A percentile compares a stretch with the other conserved stretches of the same genome.
Evolutionary conservation across 441 rosid species (phyloP).

Genomic region (Gossypium davidsonii): DNA sequence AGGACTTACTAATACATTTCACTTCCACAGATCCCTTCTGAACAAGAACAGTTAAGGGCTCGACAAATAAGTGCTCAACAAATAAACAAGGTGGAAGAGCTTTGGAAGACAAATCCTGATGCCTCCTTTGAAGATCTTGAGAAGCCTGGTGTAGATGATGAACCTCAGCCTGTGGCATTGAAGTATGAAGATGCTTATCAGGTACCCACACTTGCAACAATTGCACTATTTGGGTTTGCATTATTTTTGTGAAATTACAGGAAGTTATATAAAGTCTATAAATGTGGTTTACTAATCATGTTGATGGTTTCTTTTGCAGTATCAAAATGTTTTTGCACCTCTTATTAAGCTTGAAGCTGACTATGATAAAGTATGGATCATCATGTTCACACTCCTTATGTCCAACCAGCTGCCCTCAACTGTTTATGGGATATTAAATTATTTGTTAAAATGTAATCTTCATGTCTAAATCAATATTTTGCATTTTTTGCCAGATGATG

Average conservation of each 20-base stretch:
- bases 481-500: slow-evolving; percentile 62
- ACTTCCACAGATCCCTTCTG: slow-evolving; percentile 76
- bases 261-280: not conserved
- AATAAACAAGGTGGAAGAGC: slow-evolving; percentile 96
- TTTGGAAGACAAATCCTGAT: slow-evolving; percentile 97
- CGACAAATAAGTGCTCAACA: slow-evolving; percentile 99
- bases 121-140: slow-evolving; percentile 98
- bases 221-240: slow-evolving; percentile 9
- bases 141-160: slow-evolving; percentile 99
- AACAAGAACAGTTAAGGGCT: slow-evolving; percentile 97
- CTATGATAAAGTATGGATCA: slow-evolving; percentile 77
- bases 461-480: slow-evolving; percentile 17
- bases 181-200: slow-evolving; percentile 99
- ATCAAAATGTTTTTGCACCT: slow-evolving; percentile 99
- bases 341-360: slow-evolving; percentile 99
- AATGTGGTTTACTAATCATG: slow-evolving; percentile 14
- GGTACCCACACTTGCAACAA: slow-evolving; percentile 35
- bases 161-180: slow-evolving; percentile 86
- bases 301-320: slow-evolving; percentile 48
- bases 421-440: not conserved
- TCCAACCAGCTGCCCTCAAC: not conserved
- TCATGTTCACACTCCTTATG: not conserved
- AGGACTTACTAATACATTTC: slow-evolving; percentile 21
- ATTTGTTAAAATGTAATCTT: not conserved
- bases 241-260: not conserved